Conservation (phyloP, 164 flowering plant species). For the Malania oleifera region DNA sequence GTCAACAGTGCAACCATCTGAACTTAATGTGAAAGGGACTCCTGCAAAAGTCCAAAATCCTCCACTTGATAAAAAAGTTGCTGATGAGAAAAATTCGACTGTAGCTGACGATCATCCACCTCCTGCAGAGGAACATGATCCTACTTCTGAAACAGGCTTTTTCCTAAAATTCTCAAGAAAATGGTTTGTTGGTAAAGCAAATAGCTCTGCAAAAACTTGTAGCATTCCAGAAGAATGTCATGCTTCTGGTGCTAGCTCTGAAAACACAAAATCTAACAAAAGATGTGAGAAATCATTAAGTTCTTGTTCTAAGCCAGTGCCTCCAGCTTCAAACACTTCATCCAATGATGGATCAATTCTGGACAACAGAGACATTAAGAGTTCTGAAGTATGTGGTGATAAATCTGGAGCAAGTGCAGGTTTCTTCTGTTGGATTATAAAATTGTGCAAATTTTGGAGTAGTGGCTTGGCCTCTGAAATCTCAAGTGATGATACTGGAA, state of each 20-base stretch:
- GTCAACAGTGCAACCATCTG: constrained; percentile 2
- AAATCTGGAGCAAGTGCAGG: constrained; percentile 18
- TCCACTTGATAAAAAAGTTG: constrained; percentile 10
- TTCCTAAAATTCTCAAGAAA: constrained; percentile 33
- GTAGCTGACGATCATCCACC: not conserved
- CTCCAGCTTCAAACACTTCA: constrained; percentile 18
- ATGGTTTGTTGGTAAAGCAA: constrained; percentile 30
- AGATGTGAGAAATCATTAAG: constrained; percentile 9
- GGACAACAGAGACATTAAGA: constrained; percentile 8
- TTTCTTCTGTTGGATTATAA: constrained; percentile 20
- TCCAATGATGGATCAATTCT: constrained; percentile 12
- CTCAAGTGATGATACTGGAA: constrained; percentile 14
- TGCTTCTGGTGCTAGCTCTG: constrained; percentile 8
- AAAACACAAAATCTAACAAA: constrained; percentile 10
- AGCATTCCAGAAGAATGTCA: constrained; percentile 4
- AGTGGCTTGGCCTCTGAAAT: constrained; percentile 12
- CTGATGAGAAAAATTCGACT: constrained; percentile 5
- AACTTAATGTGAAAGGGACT: constrained; percentile 1
- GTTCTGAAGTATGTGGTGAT: constrained; percentile 14
- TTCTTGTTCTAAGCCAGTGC: constrained; percentile 9
- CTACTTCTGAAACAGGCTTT: constrained; percentile 30
- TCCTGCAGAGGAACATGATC: constrained; percentile 16
- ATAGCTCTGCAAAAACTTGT: constrained; percentile 3
- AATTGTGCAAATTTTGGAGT: constrained; percentile 34
- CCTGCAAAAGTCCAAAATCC: constrained; percentile 10